These are phyloP conservation scores for Talaromyces sp. DNA, from an alignment of 2,329 filamentous ascomycete genomes.

Conservation along the genomic window DNA sequence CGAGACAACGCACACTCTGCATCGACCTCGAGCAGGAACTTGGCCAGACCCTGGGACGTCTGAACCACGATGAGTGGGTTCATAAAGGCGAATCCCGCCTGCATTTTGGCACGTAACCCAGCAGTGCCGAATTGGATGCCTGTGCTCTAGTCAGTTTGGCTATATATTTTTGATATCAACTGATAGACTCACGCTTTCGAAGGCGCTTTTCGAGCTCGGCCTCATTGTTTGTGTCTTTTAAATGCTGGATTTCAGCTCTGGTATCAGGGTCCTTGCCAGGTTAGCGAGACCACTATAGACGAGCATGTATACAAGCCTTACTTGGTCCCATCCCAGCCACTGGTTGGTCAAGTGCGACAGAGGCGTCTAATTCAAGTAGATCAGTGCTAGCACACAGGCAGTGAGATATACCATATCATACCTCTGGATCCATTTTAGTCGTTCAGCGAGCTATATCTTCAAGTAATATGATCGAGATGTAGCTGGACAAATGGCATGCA, in stretches of 20 bases:
- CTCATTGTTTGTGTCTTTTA: conserved; percentile 43
- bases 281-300: not conserved
- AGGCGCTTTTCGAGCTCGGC: conserved; percentile 51
- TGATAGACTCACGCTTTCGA: conserved; percentile 36
- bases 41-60: conserved; percentile 60
- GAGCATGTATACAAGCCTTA: conserved; percentile 14
- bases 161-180: not conserved
- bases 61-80: conserved; percentile 57
- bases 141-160: conserved; percentile 14
- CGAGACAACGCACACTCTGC: conserved; percentile 34
- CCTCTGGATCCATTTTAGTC: not conserved
- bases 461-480: not conserved
- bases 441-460: not conserved
- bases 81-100: conserved; percentile 59
- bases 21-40: conserved; percentile 49
- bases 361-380: conserved; percentile 23
- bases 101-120: conserved; percentile 60
- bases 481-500: not conserved
- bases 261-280: conserved; percentile 44
- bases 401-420: not conserved
- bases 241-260: conserved; percentile 48
- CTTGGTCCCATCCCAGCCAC: conserved; percentile 56
- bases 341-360: conserved; percentile 42
- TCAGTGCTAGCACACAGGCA: not conserved
- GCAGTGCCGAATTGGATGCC: conserved; percentile 59